Percentiles rank a stretch among this genome's conserved stretches.
Conservation (phyloP, 2,329 filamentous ascomycete species). For the Ceratocystis harringtonii region DNA sequence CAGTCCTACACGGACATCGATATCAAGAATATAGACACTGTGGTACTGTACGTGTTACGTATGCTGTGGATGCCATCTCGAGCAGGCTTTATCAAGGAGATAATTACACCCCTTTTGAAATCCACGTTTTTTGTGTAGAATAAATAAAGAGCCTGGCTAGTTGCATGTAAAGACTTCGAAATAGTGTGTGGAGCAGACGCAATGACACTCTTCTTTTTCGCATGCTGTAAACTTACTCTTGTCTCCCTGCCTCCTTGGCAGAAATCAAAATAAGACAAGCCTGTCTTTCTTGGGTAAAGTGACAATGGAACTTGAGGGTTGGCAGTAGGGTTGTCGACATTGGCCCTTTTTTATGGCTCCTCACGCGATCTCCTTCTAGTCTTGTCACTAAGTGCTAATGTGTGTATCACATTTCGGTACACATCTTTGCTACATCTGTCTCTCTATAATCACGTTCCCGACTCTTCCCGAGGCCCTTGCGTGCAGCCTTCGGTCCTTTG, state of each 20-base stretch:
- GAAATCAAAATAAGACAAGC: neutral
- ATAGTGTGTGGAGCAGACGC: too few species aligned
- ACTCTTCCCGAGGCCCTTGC: neutral
- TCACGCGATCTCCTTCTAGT: conserved; percentile 8
- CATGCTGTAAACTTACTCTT: neutral
- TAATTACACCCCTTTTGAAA: neutral
- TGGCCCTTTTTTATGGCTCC: neutral
- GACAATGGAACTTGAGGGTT: neutral
- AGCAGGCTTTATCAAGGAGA: neutral
- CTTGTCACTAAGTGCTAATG: neutral
- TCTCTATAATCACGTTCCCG: neutral
- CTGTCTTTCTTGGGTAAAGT: neutral
- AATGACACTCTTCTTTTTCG: too few species aligned
- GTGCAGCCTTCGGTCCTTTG: conserved; percentile 2
- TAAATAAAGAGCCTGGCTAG: too few species aligned
- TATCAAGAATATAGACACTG: neutral
- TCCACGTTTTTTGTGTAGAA: too few species aligned
- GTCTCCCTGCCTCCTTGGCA: neutral
- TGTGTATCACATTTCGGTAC: neutral
- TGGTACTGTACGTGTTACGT: neutral
- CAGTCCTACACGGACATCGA: neutral
- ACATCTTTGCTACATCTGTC: neutral
- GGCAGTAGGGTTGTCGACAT: neutral
- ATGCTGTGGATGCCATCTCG: neutral
- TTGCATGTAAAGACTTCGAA: too few species aligned